Percentiles rank a stretch among this genome's conserved stretches.
phyloP scores from a whole-genome alignment of 2,329 filamentous ascomycete species.

The Fusarium ambrosium region DNA sequence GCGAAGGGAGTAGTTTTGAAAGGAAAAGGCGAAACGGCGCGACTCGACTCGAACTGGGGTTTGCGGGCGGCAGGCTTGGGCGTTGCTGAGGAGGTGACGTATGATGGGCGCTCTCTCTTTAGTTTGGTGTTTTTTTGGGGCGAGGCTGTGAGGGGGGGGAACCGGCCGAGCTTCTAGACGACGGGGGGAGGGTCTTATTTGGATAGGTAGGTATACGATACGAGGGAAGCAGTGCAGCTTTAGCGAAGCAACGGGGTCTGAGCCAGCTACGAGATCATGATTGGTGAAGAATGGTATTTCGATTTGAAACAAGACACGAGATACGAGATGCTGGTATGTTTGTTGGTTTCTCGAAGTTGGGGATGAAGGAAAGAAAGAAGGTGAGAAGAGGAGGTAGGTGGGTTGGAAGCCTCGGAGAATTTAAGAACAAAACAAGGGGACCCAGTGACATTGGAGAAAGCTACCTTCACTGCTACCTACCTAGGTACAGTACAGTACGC shows the following conservation, averaged over 20 bases:
- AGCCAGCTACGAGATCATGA: constrained; percentile 27
- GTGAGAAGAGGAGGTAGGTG: background rate
- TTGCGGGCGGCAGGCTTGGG: background rate
- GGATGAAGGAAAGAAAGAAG: background rate
- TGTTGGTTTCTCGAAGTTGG: background rate
- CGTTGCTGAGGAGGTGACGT: constrained; percentile 44
- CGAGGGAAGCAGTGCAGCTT: constrained; percentile 10
- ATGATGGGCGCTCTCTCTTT: constrained; percentile 35
- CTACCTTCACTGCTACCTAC: background rate
- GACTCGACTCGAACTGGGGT: constrained; percentile 8
- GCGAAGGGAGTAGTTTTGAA: background rate
- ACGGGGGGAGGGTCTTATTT: background rate
- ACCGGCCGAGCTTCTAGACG: constrained; percentile 13
- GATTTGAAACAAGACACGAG: constrained; percentile 5
- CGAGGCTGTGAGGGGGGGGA: constrained; percentile 43
- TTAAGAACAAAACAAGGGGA: background rate
- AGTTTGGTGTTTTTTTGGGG: constrained; percentile 21
- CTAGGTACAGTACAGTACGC: background rate
- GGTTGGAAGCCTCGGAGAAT: constrained; percentile 16
- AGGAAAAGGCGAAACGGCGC: constrained; percentile 26
- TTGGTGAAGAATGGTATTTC: constrained; percentile 13
- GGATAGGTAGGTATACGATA: constrained; percentile 9
- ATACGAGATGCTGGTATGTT: constrained; percentile 20
- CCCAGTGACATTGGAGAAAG: constrained; percentile 1
- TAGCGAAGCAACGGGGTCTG: constrained; percentile 10